These are phyloP conservation scores for Pichia membranifaciens DNA, from an alignment of 805 yeast species.

Conservation along the genomic window DNA sequence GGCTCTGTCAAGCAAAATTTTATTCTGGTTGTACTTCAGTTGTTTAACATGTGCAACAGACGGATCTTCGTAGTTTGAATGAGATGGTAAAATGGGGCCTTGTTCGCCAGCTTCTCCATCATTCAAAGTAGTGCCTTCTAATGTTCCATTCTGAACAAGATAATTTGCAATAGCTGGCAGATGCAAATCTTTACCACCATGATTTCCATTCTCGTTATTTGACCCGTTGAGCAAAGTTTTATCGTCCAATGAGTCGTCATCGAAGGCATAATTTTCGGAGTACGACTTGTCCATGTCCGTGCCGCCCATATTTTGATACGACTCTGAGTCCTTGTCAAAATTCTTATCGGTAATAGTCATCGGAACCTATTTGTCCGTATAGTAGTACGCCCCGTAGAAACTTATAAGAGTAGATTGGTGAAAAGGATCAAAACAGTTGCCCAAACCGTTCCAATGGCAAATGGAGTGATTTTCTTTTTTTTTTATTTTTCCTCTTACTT, in stretches of 20 bases:
- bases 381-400: too few relatives aligned
- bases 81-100: background rate
- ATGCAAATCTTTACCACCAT: background rate
- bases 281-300: conserved; percentile 5
- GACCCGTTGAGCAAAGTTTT: conserved; percentile 10
- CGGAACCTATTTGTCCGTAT: too few relatives aligned
- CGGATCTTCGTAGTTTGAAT: conserved; percentile 4
- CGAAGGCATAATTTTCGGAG: conserved; percentile 5
- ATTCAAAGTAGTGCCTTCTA: conserved; percentile 28
- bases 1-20: conserved; percentile 56
- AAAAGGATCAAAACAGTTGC: too few relatives aligned
- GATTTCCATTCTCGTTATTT: background rate
- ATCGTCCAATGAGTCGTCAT: conserved; percentile 5
- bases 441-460: conserved; percentile 2
- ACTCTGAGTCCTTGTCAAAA: background rate
- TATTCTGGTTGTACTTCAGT: conserved; percentile 68
- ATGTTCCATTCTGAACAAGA: conserved; percentile 16
- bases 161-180: conserved; percentile 20
- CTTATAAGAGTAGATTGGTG: background rate
- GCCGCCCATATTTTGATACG: background rate
- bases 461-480: conserved; percentile 3
- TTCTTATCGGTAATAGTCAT: background rate
- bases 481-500: background rate
- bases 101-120: conserved; percentile 19
- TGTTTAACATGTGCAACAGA: conserved; percentile 35